Conservation (phyloP, 2,329 filamentous ascomycete species). For the Furcasterigmium sp. region DNA sequence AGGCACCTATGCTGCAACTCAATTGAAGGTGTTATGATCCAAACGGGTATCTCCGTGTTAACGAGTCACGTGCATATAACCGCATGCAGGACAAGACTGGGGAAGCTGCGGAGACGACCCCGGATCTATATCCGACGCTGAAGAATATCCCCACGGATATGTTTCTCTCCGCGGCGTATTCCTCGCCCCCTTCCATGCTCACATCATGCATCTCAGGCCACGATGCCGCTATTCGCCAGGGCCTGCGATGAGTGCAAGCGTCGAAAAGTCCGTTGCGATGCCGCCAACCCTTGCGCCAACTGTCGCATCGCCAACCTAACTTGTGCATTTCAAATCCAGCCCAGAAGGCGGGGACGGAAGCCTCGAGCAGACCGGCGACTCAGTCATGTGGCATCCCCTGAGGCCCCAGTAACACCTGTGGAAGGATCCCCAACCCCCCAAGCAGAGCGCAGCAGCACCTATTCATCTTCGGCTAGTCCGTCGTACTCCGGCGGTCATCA, state of each 20-base stretch:
- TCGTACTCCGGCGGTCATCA: not conserved
- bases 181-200: not conserved
- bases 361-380: not conserved
- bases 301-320: not conserved
- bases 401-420: not conserved
- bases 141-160: not conserved
- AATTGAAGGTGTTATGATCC: too few species aligned
- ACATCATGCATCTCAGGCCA: not conserved
- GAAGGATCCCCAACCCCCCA: not conserved
- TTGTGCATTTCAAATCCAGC: not conserved
- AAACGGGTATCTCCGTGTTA: too few species aligned
- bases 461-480: not conserved
- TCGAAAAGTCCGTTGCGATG: not conserved
- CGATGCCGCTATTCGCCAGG: not conserved
- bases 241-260: conserved; percentile 1
- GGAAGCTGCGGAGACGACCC: too few species aligned
- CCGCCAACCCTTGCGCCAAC: conserved; percentile 1
- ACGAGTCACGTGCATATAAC: too few species aligned
- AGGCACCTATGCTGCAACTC: too few species aligned
- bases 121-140: too few species aligned
- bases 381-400: not conserved
- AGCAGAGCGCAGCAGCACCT: too few species aligned
- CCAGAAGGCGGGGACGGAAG: not conserved
- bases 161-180: not conserved
- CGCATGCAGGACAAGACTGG: too few species aligned